Conservation (phyloP, 1,284 basidiomycete species). For the Boletellus sp. region DNA sequence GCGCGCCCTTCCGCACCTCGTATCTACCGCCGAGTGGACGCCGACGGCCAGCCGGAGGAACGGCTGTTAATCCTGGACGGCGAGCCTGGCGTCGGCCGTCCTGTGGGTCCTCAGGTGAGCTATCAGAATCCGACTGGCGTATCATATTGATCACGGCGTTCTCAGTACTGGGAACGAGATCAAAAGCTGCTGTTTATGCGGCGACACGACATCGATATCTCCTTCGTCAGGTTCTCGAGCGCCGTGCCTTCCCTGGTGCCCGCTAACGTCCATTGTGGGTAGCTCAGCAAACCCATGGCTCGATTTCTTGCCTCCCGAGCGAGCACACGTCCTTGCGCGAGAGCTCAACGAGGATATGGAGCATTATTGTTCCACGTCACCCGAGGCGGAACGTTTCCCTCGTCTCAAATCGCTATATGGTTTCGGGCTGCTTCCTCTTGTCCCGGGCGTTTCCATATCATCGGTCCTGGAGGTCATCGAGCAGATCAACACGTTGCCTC, state of each 20-base stretch:
- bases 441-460: slow-evolving; percentile 53
- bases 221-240: slow-evolving; percentile 46
- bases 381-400: slow-evolving; percentile 33
- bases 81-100: slow-evolving; percentile 72
- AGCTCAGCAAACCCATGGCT: slow-evolving; percentile 87
- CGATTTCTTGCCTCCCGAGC: slow-evolving; percentile 71
- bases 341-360: slow-evolving; percentile 77
- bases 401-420: slow-evolving; percentile 66
- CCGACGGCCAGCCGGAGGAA: slow-evolving; percentile 52
- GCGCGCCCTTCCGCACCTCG: slow-evolving; percentile 60
- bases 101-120: slow-evolving; percentile 56
- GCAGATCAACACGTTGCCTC: slow-evolving; percentile 61
- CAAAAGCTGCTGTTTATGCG: slow-evolving; percentile 69
- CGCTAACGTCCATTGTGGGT: slow-evolving; percentile 10
- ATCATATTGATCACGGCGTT: slow-evolving; percentile 30
- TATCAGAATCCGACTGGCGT: not conserved
- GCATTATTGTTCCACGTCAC: slow-evolving; percentile 66
- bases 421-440: slow-evolving; percentile 81
- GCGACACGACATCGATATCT: slow-evolving; percentile 56
- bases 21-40: slow-evolving; percentile 52
- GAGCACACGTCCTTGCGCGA: slow-evolving; percentile 61
- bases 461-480: slow-evolving; percentile 60
- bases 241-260: slow-evolving; percentile 1
- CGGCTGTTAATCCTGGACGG: slow-evolving; percentile 71
- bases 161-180: slow-evolving; percentile 71